These are phyloP conservation scores for Trifolium repens DNA, from an alignment of 306 rosid genomes.

Conservation along the genomic window DNA sequence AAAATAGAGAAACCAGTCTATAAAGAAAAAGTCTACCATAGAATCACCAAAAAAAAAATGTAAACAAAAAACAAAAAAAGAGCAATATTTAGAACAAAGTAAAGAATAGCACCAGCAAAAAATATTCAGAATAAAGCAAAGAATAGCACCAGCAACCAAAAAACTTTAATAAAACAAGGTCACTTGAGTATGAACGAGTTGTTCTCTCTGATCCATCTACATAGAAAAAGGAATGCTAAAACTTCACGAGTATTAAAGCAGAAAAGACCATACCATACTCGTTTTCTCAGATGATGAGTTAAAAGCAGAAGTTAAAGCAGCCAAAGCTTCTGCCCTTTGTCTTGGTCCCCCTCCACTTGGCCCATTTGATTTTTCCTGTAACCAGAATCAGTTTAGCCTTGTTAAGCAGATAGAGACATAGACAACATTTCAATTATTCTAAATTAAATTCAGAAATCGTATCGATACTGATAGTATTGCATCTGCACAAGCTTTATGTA, in stretches of 20 bases:
- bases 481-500: constrained; percentile 13
- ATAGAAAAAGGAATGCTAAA: not conserved
- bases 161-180: constrained; percentile 1
- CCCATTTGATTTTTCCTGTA: constrained; percentile 54
- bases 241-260: not conserved
- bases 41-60: not conserved
- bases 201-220: constrained; percentile 22
- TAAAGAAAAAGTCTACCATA: not conserved
- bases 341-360: constrained; percentile 54
- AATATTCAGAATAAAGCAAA: constrained; percentile 14
- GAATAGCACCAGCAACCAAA: not conserved
- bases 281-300: constrained; percentile 61
- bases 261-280: constrained; percentile 42
- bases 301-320: constrained; percentile 69
- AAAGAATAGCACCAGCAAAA: too few species aligned
- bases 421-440: not conserved
- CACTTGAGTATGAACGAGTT: constrained; percentile 7
- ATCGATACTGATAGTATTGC: constrained; percentile 12
- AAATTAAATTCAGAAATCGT: constrained; percentile 13
- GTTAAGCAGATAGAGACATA: constrained; percentile 11
- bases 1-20: constrained; percentile 22
- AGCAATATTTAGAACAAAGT: not conserved
- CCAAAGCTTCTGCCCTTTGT: constrained; percentile 62
- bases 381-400: constrained; percentile 31
- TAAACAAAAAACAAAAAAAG: too few species aligned